These are phyloP conservation scores for Colletotrichum sp. DNA, from an alignment of 2,329 filamentous ascomycete genomes.

Conservation along the genomic window DNA sequence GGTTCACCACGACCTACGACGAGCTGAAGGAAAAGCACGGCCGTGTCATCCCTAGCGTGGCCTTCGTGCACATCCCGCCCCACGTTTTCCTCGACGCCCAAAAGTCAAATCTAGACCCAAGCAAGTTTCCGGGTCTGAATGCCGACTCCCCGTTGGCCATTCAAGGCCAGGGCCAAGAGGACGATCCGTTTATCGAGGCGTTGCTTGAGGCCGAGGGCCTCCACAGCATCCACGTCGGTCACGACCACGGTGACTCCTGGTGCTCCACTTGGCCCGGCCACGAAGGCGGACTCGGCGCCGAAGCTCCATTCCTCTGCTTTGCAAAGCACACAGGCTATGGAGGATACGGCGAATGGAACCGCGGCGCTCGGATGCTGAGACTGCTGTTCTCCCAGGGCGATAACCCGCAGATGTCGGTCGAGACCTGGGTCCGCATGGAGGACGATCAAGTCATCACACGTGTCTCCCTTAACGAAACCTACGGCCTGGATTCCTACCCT, in stretches of 20 bases:
- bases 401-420: slow-evolving; percentile 41
- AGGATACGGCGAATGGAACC: slow-evolving; percentile 69
- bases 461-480: slow-evolving; percentile 64
- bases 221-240: slow-evolving; percentile 57
- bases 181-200: slow-evolving; percentile 56
- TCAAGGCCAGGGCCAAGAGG: slow-evolving; percentile 40
- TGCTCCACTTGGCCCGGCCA: slow-evolving; percentile 35
- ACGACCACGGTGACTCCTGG: slow-evolving; percentile 60
- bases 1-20: slow-evolving; percentile 43
- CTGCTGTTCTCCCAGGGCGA: slow-evolving; percentile 32
- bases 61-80: slow-evolving; percentile 24
- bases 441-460: slow-evolving; percentile 53
- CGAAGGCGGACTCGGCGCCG: slow-evolving; percentile 28
- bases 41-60: slow-evolving; percentile 22
- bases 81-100: slow-evolving; percentile 21
- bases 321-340: slow-evolving; percentile 74
- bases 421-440: slow-evolving; percentile 68
- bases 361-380: slow-evolving; percentile 53
- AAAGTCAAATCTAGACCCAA: slow-evolving; percentile 27
- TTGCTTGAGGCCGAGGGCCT: slow-evolving; percentile 51
- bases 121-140: slow-evolving; percentile 37
- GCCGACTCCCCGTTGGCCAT: slow-evolving; percentile 27
- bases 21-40: slow-evolving; percentile 18
- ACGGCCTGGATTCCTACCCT: slow-evolving; percentile 60
- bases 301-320: slow-evolving; percentile 53